Evolutionary conservation across 129 eudicot species (phyloP), one percentile per base, ranked within the genome.

Genomic region (Lactuca sativa): DNA sequence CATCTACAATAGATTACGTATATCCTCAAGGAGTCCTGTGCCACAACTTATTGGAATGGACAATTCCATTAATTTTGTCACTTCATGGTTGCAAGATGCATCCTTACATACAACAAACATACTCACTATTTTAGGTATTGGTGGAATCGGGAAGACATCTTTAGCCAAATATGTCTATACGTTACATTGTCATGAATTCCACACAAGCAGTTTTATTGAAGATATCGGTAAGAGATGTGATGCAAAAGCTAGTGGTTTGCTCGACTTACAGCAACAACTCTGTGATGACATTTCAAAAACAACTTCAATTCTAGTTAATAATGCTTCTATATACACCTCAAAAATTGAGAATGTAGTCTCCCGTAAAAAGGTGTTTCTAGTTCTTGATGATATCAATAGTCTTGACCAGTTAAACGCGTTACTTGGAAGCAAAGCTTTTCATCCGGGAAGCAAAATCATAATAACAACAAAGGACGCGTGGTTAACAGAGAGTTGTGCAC

Each of bases 201-300:
- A 25, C 30, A 34, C 64, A 51, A 63, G 64, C 38, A 60, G 75
- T 58, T 4, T 5, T 6, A 40, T 40, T 40, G 44, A 5, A 40
- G 44, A 40, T 40, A 40, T 40, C 44, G 44, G 44, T 40, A 40
- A 6, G 44, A 40, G 44, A 40, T 40, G 44, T 40, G 44, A 40
- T 40, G 44, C 7, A 40, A 40, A 40, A 40, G 2, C 44, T 40
- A 61, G 32, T 10, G 31, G 51, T n/a, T 10, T 36, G 2, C 62
- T 53, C 3, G 36, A 55, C 30, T 14, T 80, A 9, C 80, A 80
- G 36, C 54, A 34, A 31, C 73, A 74, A n/a, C 69, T 80, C n/a
- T 70, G 43, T 58, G 33, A 62, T 25, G 57, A 58, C 64, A 81
- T 81, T 25, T 66, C 62, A 32, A 41, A 41, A 66, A 21, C 32